Percentiles rank a stretch among this genome's conserved stretches.
These are phyloP conservation scores for Stenogyne calaminthoides DNA, from an alignment of 305 asterid species.

Conservation along the genomic window DNA sequence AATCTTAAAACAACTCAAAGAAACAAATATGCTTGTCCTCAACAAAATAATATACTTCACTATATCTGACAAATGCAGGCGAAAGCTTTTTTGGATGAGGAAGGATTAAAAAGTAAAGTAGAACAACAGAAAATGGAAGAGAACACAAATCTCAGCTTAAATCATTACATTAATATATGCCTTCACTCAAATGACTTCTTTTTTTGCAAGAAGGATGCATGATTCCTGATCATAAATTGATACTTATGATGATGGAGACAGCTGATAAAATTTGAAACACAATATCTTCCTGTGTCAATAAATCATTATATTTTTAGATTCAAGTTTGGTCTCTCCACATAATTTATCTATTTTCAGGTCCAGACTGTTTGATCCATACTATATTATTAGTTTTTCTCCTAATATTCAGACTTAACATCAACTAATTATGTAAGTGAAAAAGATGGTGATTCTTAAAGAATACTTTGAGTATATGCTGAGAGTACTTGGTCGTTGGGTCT, in stretches of 20 bases:
- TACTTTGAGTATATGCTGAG: neutral
- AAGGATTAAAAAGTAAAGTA: neutral
- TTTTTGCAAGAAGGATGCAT: neutral
- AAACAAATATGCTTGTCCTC: neutral
- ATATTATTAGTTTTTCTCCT: neutral
- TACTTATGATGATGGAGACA: neutral
- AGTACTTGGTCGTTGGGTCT: neutral
- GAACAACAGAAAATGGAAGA: constrained; percentile 9
- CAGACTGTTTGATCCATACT: neutral
- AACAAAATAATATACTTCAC: constrained; percentile 6
- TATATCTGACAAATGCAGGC: neutral
- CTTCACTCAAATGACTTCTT: neutral
- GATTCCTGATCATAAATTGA: neutral
- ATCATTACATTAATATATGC: constrained; percentile 3
- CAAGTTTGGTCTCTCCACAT: neutral
- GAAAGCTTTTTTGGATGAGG: neutral
- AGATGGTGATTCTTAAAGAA: neutral
- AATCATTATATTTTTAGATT: neutral
- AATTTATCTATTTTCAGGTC: constrained; percentile 16
- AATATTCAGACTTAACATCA: neutral
- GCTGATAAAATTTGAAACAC: neutral
- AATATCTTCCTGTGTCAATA: neutral
- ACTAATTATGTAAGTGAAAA: constrained; percentile 4
- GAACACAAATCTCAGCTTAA: neutral
- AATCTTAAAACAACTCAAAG: neutral